phyloP scores from a whole-genome alignment of 805 yeast species.

The Metschnikowia gelsemii region DNA sequence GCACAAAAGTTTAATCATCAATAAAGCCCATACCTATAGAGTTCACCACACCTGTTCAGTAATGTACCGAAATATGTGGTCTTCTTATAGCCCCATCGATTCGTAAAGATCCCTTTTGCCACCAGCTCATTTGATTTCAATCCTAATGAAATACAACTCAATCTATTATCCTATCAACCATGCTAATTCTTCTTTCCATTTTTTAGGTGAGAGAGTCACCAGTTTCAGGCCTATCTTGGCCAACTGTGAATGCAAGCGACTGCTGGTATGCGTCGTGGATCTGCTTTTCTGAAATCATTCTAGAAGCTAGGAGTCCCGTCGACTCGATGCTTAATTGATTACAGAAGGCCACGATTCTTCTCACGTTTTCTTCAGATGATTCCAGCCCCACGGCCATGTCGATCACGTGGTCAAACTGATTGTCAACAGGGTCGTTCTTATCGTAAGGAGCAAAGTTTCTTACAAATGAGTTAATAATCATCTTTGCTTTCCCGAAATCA shows the following conservation, averaged over 20 bases:
- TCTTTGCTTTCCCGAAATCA: conserved; percentile 49
- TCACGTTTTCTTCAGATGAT: conserved; percentile 16
- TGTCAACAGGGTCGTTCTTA: conserved; percentile 53
- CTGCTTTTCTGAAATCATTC: conserved; percentile 1
- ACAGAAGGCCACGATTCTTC: conserved; percentile 11
- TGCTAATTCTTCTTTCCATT: too few species aligned
- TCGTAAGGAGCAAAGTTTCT: conserved; percentile 64
- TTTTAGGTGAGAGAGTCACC: too few species aligned
- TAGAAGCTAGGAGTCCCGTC: not conserved
- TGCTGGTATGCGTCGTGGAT: not conserved
- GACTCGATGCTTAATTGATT: not conserved
- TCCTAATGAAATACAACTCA: too few species aligned
- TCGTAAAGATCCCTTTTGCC: too few species aligned
- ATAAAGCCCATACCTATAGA: too few species aligned
- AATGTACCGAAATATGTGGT: too few species aligned
- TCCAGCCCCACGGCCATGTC: conserved; percentile 45
- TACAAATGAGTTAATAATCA: conserved; percentile 74
- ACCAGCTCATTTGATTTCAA: too few species aligned
- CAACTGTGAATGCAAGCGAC: conserved; percentile 3
- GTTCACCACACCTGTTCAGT: too few species aligned
- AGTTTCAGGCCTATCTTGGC: too few species aligned
- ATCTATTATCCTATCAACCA: too few species aligned
- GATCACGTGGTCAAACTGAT: conserved; percentile 62
- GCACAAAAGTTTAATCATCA: too few species aligned
- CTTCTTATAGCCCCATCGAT: too few species aligned